Evolutionary conservation across 805 yeast genomes (phyloP), one percentile per base, ranked within the genome.

Genomic region (Starmerella roubikii): DNA sequence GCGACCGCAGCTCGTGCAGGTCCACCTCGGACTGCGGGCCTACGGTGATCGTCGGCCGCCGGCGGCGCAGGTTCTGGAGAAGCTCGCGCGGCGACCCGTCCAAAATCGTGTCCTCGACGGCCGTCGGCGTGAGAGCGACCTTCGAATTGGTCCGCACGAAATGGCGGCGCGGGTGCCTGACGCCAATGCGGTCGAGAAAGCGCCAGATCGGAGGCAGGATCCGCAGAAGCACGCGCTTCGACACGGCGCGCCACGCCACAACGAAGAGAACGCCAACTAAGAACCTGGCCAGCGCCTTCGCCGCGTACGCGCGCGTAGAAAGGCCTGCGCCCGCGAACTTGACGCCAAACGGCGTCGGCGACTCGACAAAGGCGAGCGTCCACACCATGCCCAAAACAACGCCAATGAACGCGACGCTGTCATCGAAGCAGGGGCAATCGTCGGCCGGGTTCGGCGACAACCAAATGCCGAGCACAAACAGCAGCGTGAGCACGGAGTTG

Each of bases 401-500:
- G 0, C 98, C 98, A 32, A 75, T 61, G 52, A 88, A 88, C 4
- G 97, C 93, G 23, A 88, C 94, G 16, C 85, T 74, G 56, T 88
- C 98, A 53, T 86, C 95, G 54, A 78, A 88, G 57, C 98, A 91
- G 1, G 98, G 98, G 54, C 98, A 88, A 48, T 77, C 79, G 51
- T 91, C 98, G 17, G 80, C 75, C 1, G 97, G 97, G 41, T 70
- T 73, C 0, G 85, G 80, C 59, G 32, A 27, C 30, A 33, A 33
- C 13, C 39, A 26, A 11, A 46, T 39, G 11, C 40, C 35, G 13
- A 32, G 16, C 10, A 44, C 13, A 1, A 38, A 25, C 13, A 34
- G 19, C 3, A 37, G 16, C 1, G 46, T 40, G 18, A 45, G 16
- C 3, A 18, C 19, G 22, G 26, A 9, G 22, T 42, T 44, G 40